Conservation (phyloP, 352 stramenopile species). For the Pythium myriotylum region DNA sequence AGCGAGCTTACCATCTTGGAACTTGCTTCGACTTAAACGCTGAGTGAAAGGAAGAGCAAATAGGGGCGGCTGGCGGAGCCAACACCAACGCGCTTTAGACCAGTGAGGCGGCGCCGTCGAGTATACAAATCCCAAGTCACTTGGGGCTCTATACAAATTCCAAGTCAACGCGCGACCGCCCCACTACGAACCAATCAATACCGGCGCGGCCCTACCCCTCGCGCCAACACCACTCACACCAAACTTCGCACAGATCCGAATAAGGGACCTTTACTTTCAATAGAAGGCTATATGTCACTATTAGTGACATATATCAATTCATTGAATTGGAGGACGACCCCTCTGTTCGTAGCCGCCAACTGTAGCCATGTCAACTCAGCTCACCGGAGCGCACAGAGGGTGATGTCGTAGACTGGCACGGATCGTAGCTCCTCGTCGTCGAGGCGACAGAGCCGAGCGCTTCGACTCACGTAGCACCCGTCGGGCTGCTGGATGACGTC, state of each 20-base stretch:
- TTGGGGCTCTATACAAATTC: constrained; percentile 51
- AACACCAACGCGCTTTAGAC: constrained; percentile 33
- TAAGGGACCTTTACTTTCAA: constrained; percentile 10
- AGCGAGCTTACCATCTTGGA: constrained; percentile 80
- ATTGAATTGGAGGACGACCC: constrained; percentile 3
- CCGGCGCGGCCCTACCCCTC: constrained; percentile 25
- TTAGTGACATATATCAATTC: constrained; percentile 4
- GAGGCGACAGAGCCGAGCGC: constrained; percentile 9
- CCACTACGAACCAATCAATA: constrained; percentile 78
- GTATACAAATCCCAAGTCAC: constrained; percentile 70
- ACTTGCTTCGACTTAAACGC: constrained; percentile 85
- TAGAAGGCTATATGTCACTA: constrained; percentile 9
- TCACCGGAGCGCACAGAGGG: constrained; percentile 13
- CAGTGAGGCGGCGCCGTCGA: constrained; percentile 29
- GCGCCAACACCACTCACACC: constrained; percentile 14
- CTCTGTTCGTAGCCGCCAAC: neutral
- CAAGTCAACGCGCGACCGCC: constrained; percentile 37
- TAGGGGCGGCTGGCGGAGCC: constrained; percentile 40
- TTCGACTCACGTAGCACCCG: neutral
- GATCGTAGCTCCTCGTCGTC: constrained; percentile 9
- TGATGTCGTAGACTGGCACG: constrained; percentile 10
- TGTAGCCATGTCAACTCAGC: neutral
- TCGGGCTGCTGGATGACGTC: constrained; percentile 7
- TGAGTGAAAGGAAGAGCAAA: constrained; percentile 89
- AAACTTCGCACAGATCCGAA: constrained; percentile 10